Base-by-base conservation (phyloP, 2,329 filamentous ascomycete species). In the Beauveria sp. region DNA sequence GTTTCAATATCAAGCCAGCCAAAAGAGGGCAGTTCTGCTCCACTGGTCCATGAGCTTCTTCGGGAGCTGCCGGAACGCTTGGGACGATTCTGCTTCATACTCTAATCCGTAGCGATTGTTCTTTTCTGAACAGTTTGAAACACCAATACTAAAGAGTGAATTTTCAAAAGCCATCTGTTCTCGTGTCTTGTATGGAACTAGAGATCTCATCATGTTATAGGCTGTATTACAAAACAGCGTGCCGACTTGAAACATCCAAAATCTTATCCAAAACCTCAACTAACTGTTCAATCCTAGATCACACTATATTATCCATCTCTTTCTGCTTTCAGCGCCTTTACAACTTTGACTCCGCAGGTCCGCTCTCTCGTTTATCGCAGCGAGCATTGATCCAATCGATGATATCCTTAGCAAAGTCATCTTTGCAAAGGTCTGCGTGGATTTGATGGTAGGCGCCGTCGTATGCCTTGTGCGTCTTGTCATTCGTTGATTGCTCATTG, bases 401-500 rank as follows among this genome's bases (percentile, higher is more conserved):
- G 5, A 90, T 77, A 70, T 91, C 86, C 60, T 79, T 80, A 61
- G 76, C 78, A 65, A 83, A 85, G 65, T 80, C 76, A 62, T 82
- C 77, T 69, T 78, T 80, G 62, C 77, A 80, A 9, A 76, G 71
- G 62, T 90, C 87, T 1, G 80, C 77, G 70, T 89, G 87, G 65
- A 90, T 73, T 76, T 90, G 88, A 75, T 97, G 93, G 72, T 85
- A 91, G 71, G 83, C 89, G 10, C 89, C 92, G 34, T 89, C 84
- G 72, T 95, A 96, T 22, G 79, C 75, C 77, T 85, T 88, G 70
- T 91, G 87, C 65, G 81, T 82, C 70, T 86, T 89, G 72, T 96
- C 91, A 67, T 81, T 76, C 7, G 89, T 77, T 55, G 81, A 76
- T 65, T 83, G 76, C 22, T 74, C 69, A 24, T 87, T 82, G 64